Evolutionary conservation across 2,329 filamentous ascomycete species (phyloP), one percentile per base, ranked within the genome.

Genomic region (Didymella arachidicola): DNA sequence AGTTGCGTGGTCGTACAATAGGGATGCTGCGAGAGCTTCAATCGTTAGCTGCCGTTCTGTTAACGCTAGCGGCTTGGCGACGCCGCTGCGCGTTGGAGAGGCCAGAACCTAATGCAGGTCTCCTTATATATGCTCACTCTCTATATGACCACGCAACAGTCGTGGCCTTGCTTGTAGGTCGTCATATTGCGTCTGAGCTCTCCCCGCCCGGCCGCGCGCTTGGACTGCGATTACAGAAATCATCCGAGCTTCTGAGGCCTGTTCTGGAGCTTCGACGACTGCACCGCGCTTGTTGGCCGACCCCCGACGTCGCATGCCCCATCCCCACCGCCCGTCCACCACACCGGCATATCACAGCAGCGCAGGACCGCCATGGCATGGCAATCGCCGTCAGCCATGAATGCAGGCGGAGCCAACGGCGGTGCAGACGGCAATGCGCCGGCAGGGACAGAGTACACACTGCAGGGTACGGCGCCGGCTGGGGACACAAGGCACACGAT

Each of bases 371-470:
- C 70, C 71, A 90, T 90, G 88, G 87, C 88, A 79, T 90, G 87
- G 87, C 88, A 89, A 81, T 87, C 86, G 76, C 83, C 86, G 74
- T 86, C 84, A 73, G 85, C 84, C 77, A 85, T 86, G 80, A 82
- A 83, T 66, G 82, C 81, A 73, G 84, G 83, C 77, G 83, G 81
- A 62, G 81, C 80, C 64, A 78, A 79, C 50, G 81, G 80, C 52
- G 80, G 79, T 57, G 79, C 73, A 60, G 81, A 82, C 60, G 77
- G 80, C 53, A 77, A 78, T 76, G 80, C 72, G 59, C 76, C 86
- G 78, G 76, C 84, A 69, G 88, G 87, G 60, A 90, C 88, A 3
- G 88, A 90, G 73, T 91, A 91, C 74, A 90, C 88, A 56, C 76
- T 91, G 65, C 88, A 90, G 81, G 88, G 88, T 90, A 75, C 71